phyloP scores from a whole-genome alignment of 768 basidiomycete species.

The Boletus insuetus region DNA sequence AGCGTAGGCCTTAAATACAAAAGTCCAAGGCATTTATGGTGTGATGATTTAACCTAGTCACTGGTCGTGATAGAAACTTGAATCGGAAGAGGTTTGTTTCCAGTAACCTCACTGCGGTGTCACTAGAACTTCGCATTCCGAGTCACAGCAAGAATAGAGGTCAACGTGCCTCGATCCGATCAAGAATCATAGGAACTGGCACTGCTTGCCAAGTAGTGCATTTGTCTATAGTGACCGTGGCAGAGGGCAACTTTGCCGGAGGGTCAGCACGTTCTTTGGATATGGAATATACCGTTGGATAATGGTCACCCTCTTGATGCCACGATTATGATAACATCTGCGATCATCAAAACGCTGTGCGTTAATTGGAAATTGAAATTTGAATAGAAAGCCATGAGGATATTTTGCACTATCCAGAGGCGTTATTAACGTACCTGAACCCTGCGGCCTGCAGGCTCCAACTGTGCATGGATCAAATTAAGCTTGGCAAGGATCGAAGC shows the following conservation, averaged over 20 bases:
- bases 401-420: not conserved
- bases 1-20: no score
- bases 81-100: no score
- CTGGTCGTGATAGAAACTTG: no score
- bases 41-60: no score
- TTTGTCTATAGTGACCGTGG: not conserved
- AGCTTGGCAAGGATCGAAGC: not conserved
- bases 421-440: not conserved
- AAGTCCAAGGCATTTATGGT: no score
- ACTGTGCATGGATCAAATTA: not conserved
- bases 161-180: no score
- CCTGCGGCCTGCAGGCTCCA: not conserved
- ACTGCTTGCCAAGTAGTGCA: not conserved
- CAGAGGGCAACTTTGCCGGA: not conserved
- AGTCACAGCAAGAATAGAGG: no score
- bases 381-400: not conserved
- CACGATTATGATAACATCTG: not conserved
- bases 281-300: not conserved
- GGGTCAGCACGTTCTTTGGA: not conserved
- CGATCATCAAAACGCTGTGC: not conserved
- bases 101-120: no score
- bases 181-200: not conserved
- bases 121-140: no score
- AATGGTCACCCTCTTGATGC: not conserved
- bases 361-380: not conserved